Conservation (phyloP, 768 basidiomycete genomes). For the Suillus hirtellus region DNA sequence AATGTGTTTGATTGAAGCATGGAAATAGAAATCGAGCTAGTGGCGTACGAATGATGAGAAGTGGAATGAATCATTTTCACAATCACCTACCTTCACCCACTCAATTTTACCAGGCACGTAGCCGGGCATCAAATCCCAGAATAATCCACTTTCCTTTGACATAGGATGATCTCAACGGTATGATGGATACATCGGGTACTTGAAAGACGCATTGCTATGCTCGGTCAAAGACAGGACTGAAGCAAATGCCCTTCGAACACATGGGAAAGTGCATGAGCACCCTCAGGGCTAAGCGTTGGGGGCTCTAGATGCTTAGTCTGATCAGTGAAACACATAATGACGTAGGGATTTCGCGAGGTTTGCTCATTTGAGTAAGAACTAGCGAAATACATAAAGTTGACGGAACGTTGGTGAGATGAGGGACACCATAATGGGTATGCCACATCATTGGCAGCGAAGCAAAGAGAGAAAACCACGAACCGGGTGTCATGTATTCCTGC, state of each 20-base stretch:
- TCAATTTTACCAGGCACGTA: background rate
- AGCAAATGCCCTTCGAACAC: background rate
- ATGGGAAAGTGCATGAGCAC: background rate
- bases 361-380: background rate
- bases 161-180: background rate
- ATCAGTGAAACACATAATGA: background rate
- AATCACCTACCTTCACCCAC: background rate
- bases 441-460: background rate
- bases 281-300: background rate
- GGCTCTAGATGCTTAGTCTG: background rate
- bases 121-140: background rate
- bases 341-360: background rate
- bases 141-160: background rate
- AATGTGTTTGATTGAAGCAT: background rate
- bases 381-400: background rate
- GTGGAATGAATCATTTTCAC: background rate
- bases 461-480: background rate
- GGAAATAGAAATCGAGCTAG: background rate
- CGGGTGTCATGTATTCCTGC: background rate
- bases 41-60: background rate
- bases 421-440: background rate
- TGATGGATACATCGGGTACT: slow-evolving; percentile 6
- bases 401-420: background rate
- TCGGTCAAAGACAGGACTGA: background rate
- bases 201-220: slow-evolving; percentile 1